Evolutionary conservation across 805 yeast genomes (phyloP).

Genomic region (Tetrapisispora phaffii): DNA sequence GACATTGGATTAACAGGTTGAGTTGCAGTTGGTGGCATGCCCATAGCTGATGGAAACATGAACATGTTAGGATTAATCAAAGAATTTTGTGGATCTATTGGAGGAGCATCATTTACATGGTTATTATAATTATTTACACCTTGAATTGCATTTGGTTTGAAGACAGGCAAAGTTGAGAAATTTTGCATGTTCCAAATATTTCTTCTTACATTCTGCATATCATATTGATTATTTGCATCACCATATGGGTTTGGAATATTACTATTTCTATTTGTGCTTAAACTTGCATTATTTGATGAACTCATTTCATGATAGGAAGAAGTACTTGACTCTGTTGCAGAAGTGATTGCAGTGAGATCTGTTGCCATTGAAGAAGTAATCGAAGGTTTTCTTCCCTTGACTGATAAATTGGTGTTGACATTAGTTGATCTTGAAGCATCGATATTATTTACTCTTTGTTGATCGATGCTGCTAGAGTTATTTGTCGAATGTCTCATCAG

Average conservation of each 20-base stretch:
- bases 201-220: slow-evolving; percentile 1
- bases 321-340: slow-evolving; percentile 2
- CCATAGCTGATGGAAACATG: background rate
- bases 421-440: background rate
- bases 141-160: slow-evolving; percentile 15
- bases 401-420: background rate
- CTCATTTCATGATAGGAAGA: slow-evolving; percentile 3
- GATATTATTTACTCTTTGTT: background rate
- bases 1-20: background rate
- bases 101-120: slow-evolving; percentile 1
- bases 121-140: slow-evolving; percentile 1
- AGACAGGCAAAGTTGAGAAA: slow-evolving; percentile 21
- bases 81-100: slow-evolving; percentile 1
- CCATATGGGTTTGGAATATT: slow-evolving; percentile 1
- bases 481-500: background rate
- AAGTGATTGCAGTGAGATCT: slow-evolving; percentile 2
- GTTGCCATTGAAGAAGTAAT: slow-evolving; percentile 5
- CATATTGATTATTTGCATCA: slow-evolving; percentile 1
- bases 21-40: background rate
- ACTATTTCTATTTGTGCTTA: background rate
- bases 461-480: background rate
- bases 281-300: background rate
- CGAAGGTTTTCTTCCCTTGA: slow-evolving; percentile 6
- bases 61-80: slow-evolving; percentile 1
- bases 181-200: slow-evolving; percentile 24